Base-by-base conservation (phyloP, 2,329 filamentous ascomycete species). In the Diaporthe sp. region DNA sequence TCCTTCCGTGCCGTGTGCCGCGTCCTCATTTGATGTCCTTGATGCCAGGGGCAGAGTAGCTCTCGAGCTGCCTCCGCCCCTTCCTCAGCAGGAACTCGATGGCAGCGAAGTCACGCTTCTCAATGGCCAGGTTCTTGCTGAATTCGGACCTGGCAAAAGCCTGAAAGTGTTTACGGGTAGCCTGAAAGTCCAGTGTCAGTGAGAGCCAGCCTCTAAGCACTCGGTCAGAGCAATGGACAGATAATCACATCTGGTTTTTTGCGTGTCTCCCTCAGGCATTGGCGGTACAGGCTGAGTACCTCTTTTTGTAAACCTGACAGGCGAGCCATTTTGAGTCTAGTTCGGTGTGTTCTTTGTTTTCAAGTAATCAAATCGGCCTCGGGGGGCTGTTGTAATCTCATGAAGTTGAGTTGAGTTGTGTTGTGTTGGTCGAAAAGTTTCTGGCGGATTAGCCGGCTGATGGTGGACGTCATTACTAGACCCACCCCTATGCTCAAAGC, bases 301-400 rank as follows among this genome's bases (percentile, higher is more conserved):
- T 98, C 95, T 79, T 91, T 93, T 82, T 98, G 96, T n/a, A 98
- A 87, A 47, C 97, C 97, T 10, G 96, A 97, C 35, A 96, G 86
- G 79, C 91, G 89, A 85, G 85, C 85, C 44, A 72, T 78, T 27
- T 42, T 44, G 13, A 63, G 17, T 30, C 15, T 17, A 6, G n/a
- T n/a, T 25, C 32, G 25, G 13, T 22, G 51, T 61, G 2, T n/a
- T 22, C 30, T 8, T 37, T 66, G 22, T 4, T n/a, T 15, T 32
- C 7, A 30, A 19, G 12, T 15, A 10, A 4, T 35, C 5, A 15
- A 58, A 19, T 10, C 13, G 15, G 32, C 25, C 4, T 13, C 4
- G 35, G 17, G 22, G 56, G 35, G 22, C 7, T 17, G 9, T n/a
- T 47, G 22, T n/a, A 25, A 12, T 27, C 56, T 22, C 63, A 37